Evolutionary conservation across 257 asterid genomes (phyloP), one percentile per base, ranked within the genome.

Genomic region (Perilla frutescens): DNA sequence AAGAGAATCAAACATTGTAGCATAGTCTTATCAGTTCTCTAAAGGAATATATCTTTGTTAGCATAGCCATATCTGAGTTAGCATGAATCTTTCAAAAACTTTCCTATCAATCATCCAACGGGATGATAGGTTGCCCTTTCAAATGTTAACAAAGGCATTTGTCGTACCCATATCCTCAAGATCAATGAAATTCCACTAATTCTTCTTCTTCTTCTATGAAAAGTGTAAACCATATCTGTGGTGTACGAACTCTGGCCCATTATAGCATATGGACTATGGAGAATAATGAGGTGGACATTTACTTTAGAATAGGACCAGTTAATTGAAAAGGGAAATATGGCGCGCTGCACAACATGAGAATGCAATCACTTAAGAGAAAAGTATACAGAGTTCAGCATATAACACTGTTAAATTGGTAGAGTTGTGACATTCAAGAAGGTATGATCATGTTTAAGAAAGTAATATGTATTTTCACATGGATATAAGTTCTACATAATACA

Each of bases 141-240:
- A 64, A 51, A 62, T 53, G 60, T 45, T 15, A 58, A 12, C 37
- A 58, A 44, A 50, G 71, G 49, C 74, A 56, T 32, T 62, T 40
- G 65, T 69, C 29, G 68, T 44, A 74, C 50, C 82, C 80, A 54
- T 68, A 81, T 66, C 82, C 66, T 29, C 70, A 45, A 66, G 73
- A 74, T 74, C 66, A 74, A 60, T 70, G 72, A 60, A n/a, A 74
- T 71, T 67, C 81, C 83, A 74, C 79, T 66, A 71, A 40, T 4
- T 41, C 69, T 73, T 62, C 64, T 55, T 67, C 63, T 68, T 68
- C 77, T 70, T 43, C 66, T 60, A 71, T 43, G 68, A 58, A 68
- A 75, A 71, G 77, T 77, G 70, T 26, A 65, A 68, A 73, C 73
- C 73, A 43, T 39, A 77, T 75, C 78, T 51, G 39, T 20, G 55